Base-by-base conservation (phyloP, 1,284 basidiomycete genomes). In the Rhodotorula sp. region DNA sequence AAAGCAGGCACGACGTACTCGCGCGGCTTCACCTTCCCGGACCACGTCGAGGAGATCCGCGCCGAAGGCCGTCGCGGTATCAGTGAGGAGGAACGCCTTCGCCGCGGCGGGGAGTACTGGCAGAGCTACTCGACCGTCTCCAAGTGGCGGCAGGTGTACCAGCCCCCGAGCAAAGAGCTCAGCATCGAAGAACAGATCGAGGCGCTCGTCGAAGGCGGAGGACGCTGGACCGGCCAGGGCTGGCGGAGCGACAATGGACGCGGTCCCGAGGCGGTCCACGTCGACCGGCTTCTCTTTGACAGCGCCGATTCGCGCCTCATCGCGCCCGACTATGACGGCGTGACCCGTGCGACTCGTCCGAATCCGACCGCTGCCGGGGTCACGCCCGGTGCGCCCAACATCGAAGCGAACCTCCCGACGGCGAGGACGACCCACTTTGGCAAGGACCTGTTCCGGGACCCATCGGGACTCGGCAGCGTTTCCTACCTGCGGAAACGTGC, bases 21-120 rank as follows among this genome's bases (percentile, higher is more conserved):
- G 7, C 96, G 97, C 82, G 96, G 96, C 1, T 99, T 93, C 84
- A 83, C 98, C n/a, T 99, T 95, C 83, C 96, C 96, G 0, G 92
- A 93, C 31, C 90, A 95, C 80, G 91, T 89, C 39, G 86, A 87
- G 61, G 87, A 89, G 58, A 86, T 94, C 61, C 88, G 81, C 66
- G 57, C 76, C 21, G 83, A 83, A 70, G 81, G 79, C 15, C 71
- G 77, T 43, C 70, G 76, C 16, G 83, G 83, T 21, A 77, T 83
- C 46, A 77, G 74, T 46, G 79, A 64, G 74, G 81, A 68, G 76
- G 83, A 72, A 80, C 77, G 72, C 3, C 26, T 72, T n/a, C 39
- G 72, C 47, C 68, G 80, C 21, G 79, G 80, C 15, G 75, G 76
- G 16, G 76, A 77, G 65, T 64, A 76, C 23, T 67, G 72, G 51